Conservation (phyloP, 169 alveolate species). For the Plasmodium knowlesi region DNA sequence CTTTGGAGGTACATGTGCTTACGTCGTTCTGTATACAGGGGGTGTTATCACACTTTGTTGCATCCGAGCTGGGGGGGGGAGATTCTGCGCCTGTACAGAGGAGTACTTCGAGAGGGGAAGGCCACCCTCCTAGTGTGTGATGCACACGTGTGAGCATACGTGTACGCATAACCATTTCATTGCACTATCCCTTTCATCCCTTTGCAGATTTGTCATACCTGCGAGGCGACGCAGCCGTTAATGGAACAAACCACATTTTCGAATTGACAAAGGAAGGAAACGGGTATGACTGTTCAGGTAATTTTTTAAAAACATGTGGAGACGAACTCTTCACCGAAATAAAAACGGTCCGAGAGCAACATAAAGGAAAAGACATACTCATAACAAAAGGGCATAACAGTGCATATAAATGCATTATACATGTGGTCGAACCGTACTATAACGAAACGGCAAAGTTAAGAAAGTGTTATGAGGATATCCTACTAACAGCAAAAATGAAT, state of each 20-base stretch:
- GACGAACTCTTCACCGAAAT: conserved; percentile 36
- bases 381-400: conserved; percentile 73
- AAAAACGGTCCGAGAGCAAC: conserved; percentile 21
- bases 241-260: conserved; percentile 65
- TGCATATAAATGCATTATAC: conserved; percentile 69
- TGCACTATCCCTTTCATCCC: background rate
- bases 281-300: conserved; percentile 76
- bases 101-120: background rate
- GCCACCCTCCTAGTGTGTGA: background rate
- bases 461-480: conserved; percentile 53
- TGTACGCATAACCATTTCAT: background rate
- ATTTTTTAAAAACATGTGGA: conserved; percentile 75
- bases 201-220: conserved; percentile 57
- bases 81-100: background rate
- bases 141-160: background rate
- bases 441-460: conserved; percentile 53
- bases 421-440: conserved; percentile 69
- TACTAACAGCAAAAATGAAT: conserved; percentile 50
- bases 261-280: conserved; percentile 65
- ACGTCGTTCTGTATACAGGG: background rate
- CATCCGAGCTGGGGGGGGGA: background rate
- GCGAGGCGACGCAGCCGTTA: conserved; percentile 64
- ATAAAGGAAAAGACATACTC: conserved; percentile 45
- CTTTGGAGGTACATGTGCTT: conserved; percentile 71
- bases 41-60: background rate